Percentiles rank a stretch among this genome's conserved stretches.
phyloP scores from a whole-genome alignment of 805 yeast species.

The Schwanniomyces occidentalis region DNA sequence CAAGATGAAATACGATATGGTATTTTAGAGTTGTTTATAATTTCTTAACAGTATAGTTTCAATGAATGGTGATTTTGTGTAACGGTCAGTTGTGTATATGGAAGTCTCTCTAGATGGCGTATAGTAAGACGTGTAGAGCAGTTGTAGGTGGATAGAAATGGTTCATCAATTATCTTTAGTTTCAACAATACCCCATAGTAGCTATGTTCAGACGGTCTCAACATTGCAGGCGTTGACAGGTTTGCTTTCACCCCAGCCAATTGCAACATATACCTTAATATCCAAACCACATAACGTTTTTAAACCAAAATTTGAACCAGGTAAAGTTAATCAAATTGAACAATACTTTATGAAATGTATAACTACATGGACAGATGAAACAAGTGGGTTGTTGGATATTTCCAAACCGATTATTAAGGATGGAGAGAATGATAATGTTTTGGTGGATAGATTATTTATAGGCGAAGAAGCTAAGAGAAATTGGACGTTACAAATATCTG shows the following conservation, averaged over 20 bases:
- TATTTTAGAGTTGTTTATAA: too few relatives aligned
- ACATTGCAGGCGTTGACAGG: conserved; percentile 57
- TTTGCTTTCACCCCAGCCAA: conserved; percentile 40
- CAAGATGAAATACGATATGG: not conserved
- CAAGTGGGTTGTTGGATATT: conserved; percentile 22
- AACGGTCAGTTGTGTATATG: conserved; percentile 1
- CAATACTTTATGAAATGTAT: conserved; percentile 52
- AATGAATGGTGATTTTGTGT: conserved; percentile 5
- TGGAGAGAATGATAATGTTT: conserved; percentile 15
- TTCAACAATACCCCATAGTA: conserved; percentile 43
- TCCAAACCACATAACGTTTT: conserved; percentile 52
- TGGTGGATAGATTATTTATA: conserved; percentile 32
- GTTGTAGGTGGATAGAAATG: too few relatives aligned
- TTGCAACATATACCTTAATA: conserved; percentile 50
- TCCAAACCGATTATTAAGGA: conserved; percentile 24
- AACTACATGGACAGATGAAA: conserved; percentile 45
- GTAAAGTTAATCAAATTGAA: conserved; percentile 58
- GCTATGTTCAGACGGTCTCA: conserved; percentile 42
- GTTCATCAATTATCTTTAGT: conserved; percentile 56
- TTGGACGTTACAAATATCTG: conserved; percentile 68
- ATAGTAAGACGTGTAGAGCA: too few relatives aligned
- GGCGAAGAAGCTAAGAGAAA: conserved; percentile 21
- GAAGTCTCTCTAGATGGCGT: too few relatives aligned
- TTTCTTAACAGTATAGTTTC: too few relatives aligned
- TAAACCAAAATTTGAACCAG: conserved; percentile 54